phyloP scores from a whole-genome alignment of 129 eudicot species.

The Pittosporum tobira region DNA sequence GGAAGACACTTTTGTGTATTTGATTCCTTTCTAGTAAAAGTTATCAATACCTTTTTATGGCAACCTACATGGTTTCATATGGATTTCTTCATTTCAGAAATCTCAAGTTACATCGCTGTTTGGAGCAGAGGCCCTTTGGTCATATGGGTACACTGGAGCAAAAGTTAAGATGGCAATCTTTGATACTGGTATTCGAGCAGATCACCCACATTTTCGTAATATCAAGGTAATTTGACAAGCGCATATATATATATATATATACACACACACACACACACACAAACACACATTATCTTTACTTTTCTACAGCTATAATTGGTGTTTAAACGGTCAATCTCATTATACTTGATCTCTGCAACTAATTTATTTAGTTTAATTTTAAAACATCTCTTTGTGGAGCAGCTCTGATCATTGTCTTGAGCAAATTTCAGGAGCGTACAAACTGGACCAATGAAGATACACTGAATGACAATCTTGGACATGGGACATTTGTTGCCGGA shows the following conservation, averaged over 20 bases:
- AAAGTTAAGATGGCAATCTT: slow-evolving; percentile 97
- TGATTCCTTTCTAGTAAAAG: no score
- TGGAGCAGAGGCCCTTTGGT: slow-evolving; percentile 93
- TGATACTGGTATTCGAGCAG: slow-evolving; percentile 91
- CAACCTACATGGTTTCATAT: neutral
- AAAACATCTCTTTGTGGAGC: neutral
- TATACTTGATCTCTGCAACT: no score
- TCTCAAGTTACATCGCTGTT: slow-evolving; percentile 93
- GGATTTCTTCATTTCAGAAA: slow-evolving; percentile 42
- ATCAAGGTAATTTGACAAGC: slow-evolving; percentile 55
- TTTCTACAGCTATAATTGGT: no score
- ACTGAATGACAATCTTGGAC: slow-evolving; percentile 90
- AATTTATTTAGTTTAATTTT: neutral
- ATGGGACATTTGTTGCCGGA: slow-evolving; percentile 95
- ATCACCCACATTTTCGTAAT: slow-evolving; percentile 93
- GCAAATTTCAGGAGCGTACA: slow-evolving; percentile 59
- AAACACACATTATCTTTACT: no score
- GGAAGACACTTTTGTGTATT: no score
- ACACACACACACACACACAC: no score
- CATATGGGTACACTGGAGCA: slow-evolving; percentile 87
- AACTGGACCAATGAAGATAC: slow-evolving; percentile 94
- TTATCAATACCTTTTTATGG: neutral
- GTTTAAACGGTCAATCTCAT: no score
- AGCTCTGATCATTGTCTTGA: slow-evolving; percentile 6
- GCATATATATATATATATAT: no score